Base-by-base conservation (phyloP, 495 filamentous ascomycete genomes). In the Podospora pseudoanserina region DNA sequence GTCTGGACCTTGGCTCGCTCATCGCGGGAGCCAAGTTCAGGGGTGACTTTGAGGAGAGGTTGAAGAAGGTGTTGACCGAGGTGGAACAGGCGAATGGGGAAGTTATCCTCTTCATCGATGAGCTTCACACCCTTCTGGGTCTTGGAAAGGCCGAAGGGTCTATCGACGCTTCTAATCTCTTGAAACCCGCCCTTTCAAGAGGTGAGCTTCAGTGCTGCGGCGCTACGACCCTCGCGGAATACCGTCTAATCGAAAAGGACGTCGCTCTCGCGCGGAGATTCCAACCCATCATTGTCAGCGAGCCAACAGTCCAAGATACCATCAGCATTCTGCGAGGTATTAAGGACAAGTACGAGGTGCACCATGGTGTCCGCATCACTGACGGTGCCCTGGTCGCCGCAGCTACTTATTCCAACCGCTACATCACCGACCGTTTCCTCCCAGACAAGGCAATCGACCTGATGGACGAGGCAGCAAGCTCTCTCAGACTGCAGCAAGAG, bases 361-460 rank as follows among this genome's bases (percentile, higher is more conserved):
- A 99, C 72, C 95, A 99, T 76, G 90, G 90, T 73, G 94, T 98
- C 5, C 84, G 94, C 66, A 98, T 99, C 68, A 96, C 93, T 0
- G 95, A 98, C 75, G 91, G 88, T 23, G 94, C 95, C 15, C 83
- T 97, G 19, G 94, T 99, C 6, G 91, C 95, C 4, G 95, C 95
- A 19, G 94, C 95, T 9, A 91, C 91, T 0, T 91, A 94, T 76
- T 93, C 91, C 64, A 97, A 98, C 73, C 91, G 95, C 34, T 99
- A 99, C 74, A 95, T 99, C 70, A 97, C 92, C 57, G 94, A 97
- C 75, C 91, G 95, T 49, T 98, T 96, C 77, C 83, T 97, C 1
- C 94, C 95, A 1, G 94, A 97, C 77, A 97, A 98, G 74, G 95
- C 95, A 6, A 99, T 99, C 68, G 95, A 99, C 77, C 76, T 99